Base-by-base conservation (phyloP, 2,329 filamentous ascomycete species). In the Penicillium sp. region DNA sequence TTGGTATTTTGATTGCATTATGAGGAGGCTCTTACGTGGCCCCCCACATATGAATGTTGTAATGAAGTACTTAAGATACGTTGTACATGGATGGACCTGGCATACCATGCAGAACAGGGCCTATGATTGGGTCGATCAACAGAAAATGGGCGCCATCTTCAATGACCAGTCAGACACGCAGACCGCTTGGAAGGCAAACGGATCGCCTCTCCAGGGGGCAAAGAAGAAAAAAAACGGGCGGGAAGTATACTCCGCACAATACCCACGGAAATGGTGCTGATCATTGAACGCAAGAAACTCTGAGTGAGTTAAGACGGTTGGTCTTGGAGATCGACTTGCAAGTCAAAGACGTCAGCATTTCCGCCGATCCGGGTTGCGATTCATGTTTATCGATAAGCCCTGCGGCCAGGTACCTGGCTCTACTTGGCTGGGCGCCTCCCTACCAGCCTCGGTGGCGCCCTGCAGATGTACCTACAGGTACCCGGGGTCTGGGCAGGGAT, bases 391-490 rank as follows among this genome's bases (percentile, higher is more conserved):
- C 60, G 62, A 63, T 62, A 63, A 59, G 60, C 58, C 60, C 60
- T 62, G 60, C 61, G 56, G 51, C 19, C 18, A 34, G 60, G 62
- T 65, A 65, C 62, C 61, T 64, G 60, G 50, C 44, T 53, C 53
- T 63, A 63, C 61, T 47, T 63, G 53, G 51, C 46, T 48, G 54
- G 56, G 55, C 57, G 50, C 58, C 45, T 44, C 26, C 39, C 14
- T 40, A 11, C 43, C n/a, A 49, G 26, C 43, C 36, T 26, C n/a
- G 23, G 57, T 58, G 57, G 54, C 60, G 56, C 38, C 58, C 49
- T 62, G 61, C 60, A 63, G 51, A 56, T 59, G 61, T 63, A 61
- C 50, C 56, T 58, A 58, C 60, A 63, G 58, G 61, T 64, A 65
- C 61, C 55, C 51, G 59, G 45, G 26, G 45, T 11, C 32, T 49